Percentiles rank a stretch among this genome's conserved stretches.
phyloP scores from a whole-genome alignment of 176 grass and related monocot species.

The Ensete ventricosum region DNA sequence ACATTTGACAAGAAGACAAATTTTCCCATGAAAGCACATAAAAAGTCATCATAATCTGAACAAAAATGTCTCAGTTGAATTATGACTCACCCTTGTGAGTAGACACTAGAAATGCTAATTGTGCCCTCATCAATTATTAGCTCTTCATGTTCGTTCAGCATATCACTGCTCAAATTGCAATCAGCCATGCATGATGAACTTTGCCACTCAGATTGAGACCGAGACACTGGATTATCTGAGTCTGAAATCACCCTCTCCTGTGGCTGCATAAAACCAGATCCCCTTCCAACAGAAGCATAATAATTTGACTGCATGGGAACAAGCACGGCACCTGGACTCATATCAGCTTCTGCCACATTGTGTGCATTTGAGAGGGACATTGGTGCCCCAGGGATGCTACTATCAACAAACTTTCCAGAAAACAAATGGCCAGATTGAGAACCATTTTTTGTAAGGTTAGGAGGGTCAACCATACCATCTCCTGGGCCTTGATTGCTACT shows the following conservation, averaged over 20 bases:
- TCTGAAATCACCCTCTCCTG: constrained; percentile 19
- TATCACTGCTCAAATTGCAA: constrained; percentile 29
- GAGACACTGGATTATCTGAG: constrained; percentile 32
- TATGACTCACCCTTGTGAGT: constrained; percentile 49
- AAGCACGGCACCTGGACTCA: constrained; percentile 24
- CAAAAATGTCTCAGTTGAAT: background rate
- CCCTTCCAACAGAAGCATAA: constrained; percentile 10
- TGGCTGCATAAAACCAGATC: constrained; percentile 17
- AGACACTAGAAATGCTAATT: constrained; percentile 52
- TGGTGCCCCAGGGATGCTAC: constrained; percentile 29
- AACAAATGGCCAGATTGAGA: constrained; percentile 32
- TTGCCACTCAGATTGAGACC: constrained; percentile 43
- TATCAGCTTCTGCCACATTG: constrained; percentile 37
- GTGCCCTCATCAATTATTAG: constrained; percentile 66
- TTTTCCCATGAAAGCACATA: background rate
- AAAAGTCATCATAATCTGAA: background rate
- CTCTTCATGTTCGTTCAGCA: constrained; percentile 40
- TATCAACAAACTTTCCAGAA: constrained; percentile 42
- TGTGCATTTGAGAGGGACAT: constrained; percentile 40
- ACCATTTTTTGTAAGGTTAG: constrained; percentile 26
- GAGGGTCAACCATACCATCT: constrained; percentile 37
- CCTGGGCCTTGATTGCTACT: constrained; percentile 36
- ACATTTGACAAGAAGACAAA: background rate
- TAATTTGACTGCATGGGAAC: constrained; percentile 12
- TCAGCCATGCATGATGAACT: constrained; percentile 26